Percentiles rank a stretch among this genome's conserved stretches.
Conservation (phyloP, 148 eudicot genomes). For the Rheum nobile region DNA sequence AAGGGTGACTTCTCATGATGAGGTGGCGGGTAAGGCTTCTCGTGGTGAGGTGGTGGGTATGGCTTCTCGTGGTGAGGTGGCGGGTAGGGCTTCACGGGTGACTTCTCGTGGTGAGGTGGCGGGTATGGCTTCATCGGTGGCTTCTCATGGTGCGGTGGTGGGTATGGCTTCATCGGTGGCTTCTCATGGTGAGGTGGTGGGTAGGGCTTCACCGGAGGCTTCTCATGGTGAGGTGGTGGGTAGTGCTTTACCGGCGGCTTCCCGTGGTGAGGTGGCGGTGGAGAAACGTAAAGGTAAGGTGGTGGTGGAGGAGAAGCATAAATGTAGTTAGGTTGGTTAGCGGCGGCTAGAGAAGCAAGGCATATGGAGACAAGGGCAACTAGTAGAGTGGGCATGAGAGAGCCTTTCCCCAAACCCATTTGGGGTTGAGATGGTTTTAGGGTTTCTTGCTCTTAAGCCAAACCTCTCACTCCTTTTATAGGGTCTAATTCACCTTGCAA, state of each 20-base stretch:
- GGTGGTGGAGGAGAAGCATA: slow-evolving; percentile 5
- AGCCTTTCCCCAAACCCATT: slow-evolving; percentile 5
- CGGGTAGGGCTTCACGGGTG: background rate
- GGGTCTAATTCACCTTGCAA: background rate
- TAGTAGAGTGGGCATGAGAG: background rate
- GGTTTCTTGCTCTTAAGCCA: background rate
- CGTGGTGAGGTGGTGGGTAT: background rate
- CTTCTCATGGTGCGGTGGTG: background rate
- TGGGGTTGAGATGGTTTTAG: background rate
- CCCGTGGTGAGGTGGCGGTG: background rate
- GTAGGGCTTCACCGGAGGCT: background rate
- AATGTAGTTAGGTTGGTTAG: background rate
- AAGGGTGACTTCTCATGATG: background rate
- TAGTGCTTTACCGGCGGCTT: background rate
- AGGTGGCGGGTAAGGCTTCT: background rate
- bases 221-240: background rate
- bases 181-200: background rate
- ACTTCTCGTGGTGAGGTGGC: background rate
- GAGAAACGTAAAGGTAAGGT: slow-evolving; percentile 1
- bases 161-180: background rate
- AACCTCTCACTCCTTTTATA: background rate
- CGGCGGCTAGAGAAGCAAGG: background rate
- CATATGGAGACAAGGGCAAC: background rate
- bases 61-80: background rate
- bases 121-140: background rate